Conservation (phyloP, 108 stramenopile species). For the Pseudonitzschia pungens region DNA sequence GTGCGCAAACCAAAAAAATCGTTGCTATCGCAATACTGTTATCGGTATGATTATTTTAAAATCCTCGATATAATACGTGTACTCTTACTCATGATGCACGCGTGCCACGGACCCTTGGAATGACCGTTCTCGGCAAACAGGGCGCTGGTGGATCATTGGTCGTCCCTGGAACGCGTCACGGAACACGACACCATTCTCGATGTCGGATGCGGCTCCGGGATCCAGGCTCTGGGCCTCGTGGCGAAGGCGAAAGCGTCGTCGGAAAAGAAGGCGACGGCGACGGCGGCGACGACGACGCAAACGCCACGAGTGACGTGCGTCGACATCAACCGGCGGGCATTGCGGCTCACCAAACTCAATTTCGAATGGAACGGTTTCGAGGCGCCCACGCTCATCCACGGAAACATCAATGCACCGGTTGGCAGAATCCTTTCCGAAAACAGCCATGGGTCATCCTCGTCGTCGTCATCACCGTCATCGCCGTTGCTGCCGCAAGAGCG, state of each 20-base stretch:
- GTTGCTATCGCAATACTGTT: too few species aligned
- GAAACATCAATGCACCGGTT: slow-evolving; percentile 3
- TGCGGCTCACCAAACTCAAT: slow-evolving; percentile 64
- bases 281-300: not conserved
- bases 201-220: slow-evolving; percentile 71
- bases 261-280: not conserved
- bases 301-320: slow-evolving; percentile 33
- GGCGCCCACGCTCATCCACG: slow-evolving; percentile 20
- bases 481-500: too few species aligned
- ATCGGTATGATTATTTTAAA: too few species aligned
- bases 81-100: too few species aligned
- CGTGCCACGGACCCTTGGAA: too few species aligned
- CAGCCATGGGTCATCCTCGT: too few species aligned
- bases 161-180: not conserved
- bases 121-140: not conserved
- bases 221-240: slow-evolving; percentile 58
- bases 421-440: not conserved
- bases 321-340: slow-evolving; percentile 73
- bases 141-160: slow-evolving; percentile 71
- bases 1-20: not conserved
- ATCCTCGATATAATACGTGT: too few species aligned
- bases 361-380: slow-evolving; percentile 58
- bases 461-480: not conserved
- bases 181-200: slow-evolving; percentile 43
- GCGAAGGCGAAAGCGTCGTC: not conserved